Evolutionary conservation across 345 rosid genomes (phyloP).

Genomic region (Salix viminalis): DNA sequence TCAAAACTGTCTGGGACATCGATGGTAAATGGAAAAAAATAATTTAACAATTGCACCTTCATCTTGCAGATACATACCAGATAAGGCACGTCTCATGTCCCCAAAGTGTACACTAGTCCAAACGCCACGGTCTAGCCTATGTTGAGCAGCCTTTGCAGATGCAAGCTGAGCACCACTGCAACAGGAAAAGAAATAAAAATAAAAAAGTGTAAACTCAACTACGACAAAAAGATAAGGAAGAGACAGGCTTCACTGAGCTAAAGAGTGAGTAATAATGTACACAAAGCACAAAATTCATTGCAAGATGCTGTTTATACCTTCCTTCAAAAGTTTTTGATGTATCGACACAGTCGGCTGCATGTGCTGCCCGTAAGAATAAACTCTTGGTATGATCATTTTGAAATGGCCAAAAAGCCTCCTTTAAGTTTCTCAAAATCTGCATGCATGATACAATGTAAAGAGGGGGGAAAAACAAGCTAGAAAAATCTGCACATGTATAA

Average conservation of each 20-base stretch:
- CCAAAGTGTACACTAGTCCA: constrained; percentile 55
- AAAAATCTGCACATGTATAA: background rate
- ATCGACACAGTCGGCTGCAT: constrained; percentile 46
- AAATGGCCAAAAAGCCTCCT: constrained; percentile 71
- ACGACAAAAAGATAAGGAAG: background rate
- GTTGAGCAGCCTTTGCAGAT: constrained; percentile 58
- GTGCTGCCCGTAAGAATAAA: constrained; percentile 55
- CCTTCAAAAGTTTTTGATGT: constrained; percentile 29
- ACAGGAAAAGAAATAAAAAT: background rate
- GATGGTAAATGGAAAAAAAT: background rate
- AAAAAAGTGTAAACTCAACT: background rate
- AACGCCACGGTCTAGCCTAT: constrained; percentile 56
- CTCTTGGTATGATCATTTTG: constrained; percentile 41
- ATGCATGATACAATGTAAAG: background rate
- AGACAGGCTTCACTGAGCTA: background rate
- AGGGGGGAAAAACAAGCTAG: background rate
- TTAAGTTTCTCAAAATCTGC: constrained; percentile 51
- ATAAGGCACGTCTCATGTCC: constrained; percentile 61
- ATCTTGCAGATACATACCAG: constrained; percentile 22
- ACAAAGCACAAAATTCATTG: background rate
- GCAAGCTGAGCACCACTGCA: constrained; percentile 54
- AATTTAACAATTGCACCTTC: background rate
- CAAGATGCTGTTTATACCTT: constrained; percentile 30
- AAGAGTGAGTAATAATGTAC: too few relatives aligned
- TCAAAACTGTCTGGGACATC: background rate